Evolutionary conservation across 805 yeast species (phyloP).

Genomic region (Ogataea ramenticola): DNA sequence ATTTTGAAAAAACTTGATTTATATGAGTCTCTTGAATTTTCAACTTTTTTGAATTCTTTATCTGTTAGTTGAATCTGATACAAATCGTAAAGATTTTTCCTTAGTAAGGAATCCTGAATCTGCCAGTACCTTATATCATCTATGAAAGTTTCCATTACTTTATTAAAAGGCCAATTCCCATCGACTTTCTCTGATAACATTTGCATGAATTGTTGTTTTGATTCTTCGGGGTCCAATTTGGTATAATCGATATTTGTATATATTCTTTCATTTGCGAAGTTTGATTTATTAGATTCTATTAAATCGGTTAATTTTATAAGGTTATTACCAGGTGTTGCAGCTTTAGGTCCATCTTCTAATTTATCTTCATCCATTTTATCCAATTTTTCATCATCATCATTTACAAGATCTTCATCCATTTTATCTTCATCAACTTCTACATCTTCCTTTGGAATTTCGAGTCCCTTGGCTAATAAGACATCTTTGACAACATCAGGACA

Average conservation of each 20-base stretch:
- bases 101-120: slow-evolving; percentile 49
- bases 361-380: neutral
- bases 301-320: slow-evolving; percentile 4
- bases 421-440: slow-evolving; percentile 4
- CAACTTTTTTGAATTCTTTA: slow-evolving; percentile 45
- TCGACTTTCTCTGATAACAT: slow-evolving; percentile 59
- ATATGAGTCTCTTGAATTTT: slow-evolving; percentile 47
- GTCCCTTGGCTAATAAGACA: slow-evolving; percentile 1
- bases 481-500: slow-evolving; percentile 45
- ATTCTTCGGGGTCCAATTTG: slow-evolving; percentile 1
- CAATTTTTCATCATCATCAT: neutral
- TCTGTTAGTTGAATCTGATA: slow-evolving; percentile 45
- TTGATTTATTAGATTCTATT: neutral
- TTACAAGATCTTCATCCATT: slow-evolving; percentile 2
- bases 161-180: slow-evolving; percentile 67
- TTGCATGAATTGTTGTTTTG: slow-evolving; percentile 36
- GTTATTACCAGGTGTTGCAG: slow-evolving; percentile 5
- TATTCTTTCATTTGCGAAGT: neutral
- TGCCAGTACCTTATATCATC: slow-evolving; percentile 56
- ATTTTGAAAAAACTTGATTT: slow-evolving; percentile 44
- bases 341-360: neutral
- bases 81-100: slow-evolving; percentile 59
- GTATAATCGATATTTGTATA: neutral
- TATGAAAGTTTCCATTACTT: slow-evolving; percentile 52
- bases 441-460: slow-evolving; percentile 1